Conservation (phyloP, 2,329 filamentous ascomycete genomes). For the Hypoxylon sp. region DNA sequence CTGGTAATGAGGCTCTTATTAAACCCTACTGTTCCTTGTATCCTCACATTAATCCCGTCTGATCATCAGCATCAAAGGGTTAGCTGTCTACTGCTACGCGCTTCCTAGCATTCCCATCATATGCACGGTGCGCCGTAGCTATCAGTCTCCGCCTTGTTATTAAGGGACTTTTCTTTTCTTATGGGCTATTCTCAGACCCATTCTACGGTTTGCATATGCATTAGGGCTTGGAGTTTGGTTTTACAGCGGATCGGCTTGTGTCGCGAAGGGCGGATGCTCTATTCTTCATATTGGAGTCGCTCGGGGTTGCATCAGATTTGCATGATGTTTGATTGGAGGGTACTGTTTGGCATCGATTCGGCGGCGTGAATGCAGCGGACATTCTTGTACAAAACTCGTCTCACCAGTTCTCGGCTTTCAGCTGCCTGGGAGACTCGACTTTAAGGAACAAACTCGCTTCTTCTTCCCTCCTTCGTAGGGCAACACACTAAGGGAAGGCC, state of each 20-base stretch:
- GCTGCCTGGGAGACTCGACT: constrained; percentile 18
- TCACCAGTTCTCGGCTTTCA: constrained; percentile 8
- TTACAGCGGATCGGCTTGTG: constrained; percentile 14
- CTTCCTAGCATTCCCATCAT: constrained; percentile 8
- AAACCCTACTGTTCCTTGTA: constrained; percentile 29
- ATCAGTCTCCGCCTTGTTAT: constrained; percentile 1
- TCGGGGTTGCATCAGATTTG: constrained; percentile 14
- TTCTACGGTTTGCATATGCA: constrained; percentile 34
- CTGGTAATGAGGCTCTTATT: constrained; percentile 11
- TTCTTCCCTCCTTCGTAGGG: neutral
- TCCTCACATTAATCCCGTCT: constrained; percentile 20
- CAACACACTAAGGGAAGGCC: constrained; percentile 17
- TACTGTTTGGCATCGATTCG: constrained; percentile 1
- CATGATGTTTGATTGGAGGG: constrained; percentile 6
- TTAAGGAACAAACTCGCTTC: constrained; percentile 5
- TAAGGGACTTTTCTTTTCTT: constrained; percentile 12
- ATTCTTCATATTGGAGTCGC: neutral
- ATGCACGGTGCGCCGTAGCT: neutral
- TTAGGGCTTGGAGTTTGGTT: constrained; percentile 41
- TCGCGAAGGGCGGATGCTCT: constrained; percentile 5
- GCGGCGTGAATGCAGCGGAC: constrained; percentile 2
- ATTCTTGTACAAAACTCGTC: constrained; percentile 36
- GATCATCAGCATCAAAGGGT: constrained; percentile 5
- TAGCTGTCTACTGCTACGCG: neutral
- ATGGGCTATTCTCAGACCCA: constrained; percentile 11